Base-by-base conservation (phyloP, 2,329 filamentous ascomycete genomes). In the Ophiocordyceps camponoti-floridani region DNA sequence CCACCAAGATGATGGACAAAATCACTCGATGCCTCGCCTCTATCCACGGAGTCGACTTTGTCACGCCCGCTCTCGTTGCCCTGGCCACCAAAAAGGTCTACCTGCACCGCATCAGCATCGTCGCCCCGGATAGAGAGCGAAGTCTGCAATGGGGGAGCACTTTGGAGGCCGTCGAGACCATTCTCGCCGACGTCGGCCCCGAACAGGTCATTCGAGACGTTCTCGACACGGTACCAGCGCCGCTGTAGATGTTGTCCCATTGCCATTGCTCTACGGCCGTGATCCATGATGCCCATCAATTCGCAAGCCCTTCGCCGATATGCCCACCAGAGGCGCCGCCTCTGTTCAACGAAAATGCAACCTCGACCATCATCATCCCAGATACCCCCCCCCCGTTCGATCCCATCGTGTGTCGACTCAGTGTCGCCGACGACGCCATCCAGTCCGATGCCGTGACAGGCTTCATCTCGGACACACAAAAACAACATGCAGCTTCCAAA, bases 71-170 rank as follows among this genome's bases (percentile, higher is more conserved):
- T 1, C 72, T 96, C 26, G 80, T 95, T 18, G 77, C 72, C 8
- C 68, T 98, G 41, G 91, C 91, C 5, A 79, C 82, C 2, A 77
- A 77, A 48, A 96, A 96, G 64, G 74, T 94, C 23, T 98, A 94
- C 56, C 70, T 82, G 16, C 91, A 98, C 63, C 79, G 87, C 9
- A 77, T 98, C 30, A 62, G 74, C 13, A 72, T 95, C 45, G 76
- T 82, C 0, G 62, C 64, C 1, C 72, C 84, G 1, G 72, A 77
- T 48, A 75, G 78, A 46, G 91, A 96, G 64, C 72, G 87, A 42
- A 95, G 87, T 58, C 73, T 94, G 67, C 85, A 94, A 59, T 98
- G 93, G 78, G 91, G 91, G 0, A 95, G 89, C 59, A 78, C 82
- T 44, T 52, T 82, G 0, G 69, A 72, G 28, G 82, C 83, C 4